phyloP scores from a whole-genome alignment of 345 rosid species.

The Gynandropsis gynandra region DNA sequence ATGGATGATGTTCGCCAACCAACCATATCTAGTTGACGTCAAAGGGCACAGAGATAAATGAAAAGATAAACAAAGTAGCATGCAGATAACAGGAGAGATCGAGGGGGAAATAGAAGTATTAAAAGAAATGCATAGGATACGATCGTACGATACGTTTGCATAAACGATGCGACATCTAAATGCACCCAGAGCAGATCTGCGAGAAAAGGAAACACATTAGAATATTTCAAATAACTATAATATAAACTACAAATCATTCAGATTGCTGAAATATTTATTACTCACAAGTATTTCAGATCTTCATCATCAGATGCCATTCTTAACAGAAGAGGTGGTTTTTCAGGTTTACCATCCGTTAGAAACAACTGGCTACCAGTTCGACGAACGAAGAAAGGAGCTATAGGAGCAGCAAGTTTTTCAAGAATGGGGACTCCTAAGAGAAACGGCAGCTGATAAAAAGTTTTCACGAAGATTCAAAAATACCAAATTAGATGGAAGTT shows the following conservation, averaged over 20 bases:
- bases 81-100: constrained; percentile 3
- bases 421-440: constrained; percentile 77
- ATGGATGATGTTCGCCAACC: constrained; percentile 99
- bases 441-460: constrained; percentile 68
- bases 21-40: constrained; percentile 75
- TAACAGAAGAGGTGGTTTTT: constrained; percentile 81
- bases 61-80: constrained; percentile 8
- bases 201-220: constrained; percentile 7
- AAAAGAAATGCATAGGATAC: constrained; percentile 50
- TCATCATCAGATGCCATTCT: constrained; percentile 84
- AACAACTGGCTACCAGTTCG: constrained; percentile 85
- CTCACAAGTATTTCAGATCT: constrained; percentile 73
- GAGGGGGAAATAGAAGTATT: neutral
- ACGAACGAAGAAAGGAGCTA: constrained; percentile 72
- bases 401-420: constrained; percentile 80
- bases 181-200: constrained; percentile 75
- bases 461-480: neutral
- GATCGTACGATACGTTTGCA: constrained; percentile 95
- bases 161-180: constrained; percentile 66
- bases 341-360: constrained; percentile 75
- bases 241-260: constrained; percentile 1
- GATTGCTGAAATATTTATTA: constrained; percentile 12
- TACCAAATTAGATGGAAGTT: constrained; percentile 10
- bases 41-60: constrained; percentile 32
- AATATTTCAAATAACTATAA: constrained; percentile 11